Conservation (phyloP, 108 stramenopile species). For the Parietichytrium sp. region DNA sequence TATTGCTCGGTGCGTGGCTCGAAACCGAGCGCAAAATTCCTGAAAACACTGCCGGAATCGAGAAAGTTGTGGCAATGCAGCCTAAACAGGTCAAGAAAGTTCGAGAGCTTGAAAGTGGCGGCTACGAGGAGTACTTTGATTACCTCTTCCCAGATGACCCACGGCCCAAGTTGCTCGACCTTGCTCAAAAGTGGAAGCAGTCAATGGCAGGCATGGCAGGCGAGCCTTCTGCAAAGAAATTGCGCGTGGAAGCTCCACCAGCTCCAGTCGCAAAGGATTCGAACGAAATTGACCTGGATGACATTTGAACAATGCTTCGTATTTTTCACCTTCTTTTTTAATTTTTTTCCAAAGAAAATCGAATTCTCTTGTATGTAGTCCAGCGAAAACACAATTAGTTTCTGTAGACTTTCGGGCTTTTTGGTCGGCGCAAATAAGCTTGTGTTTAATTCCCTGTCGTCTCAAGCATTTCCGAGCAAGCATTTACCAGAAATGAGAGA, state of each 20-base stretch:
- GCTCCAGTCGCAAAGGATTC: background rate
- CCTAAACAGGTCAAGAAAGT: conserved; percentile 87
- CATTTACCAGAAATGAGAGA: too few species aligned
- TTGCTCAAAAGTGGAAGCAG: conserved; percentile 94
- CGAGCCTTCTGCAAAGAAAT: conserved; percentile 54
- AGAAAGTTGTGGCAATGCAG: conserved; percentile 76
- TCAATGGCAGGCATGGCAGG: conserved; percentile 57
- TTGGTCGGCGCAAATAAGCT: too few species aligned
- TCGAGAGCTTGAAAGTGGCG: conserved; percentile 77
- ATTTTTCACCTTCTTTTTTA: background rate
- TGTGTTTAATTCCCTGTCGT: too few species aligned
- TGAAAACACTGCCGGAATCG: conserved; percentile 65
- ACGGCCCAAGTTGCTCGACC: conserved; percentile 87
- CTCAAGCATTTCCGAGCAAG: too few species aligned
- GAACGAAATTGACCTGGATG: conserved; percentile 39
- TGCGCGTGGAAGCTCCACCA: background rate
- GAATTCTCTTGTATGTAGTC: too few species aligned
- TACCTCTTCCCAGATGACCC: conserved; percentile 96
- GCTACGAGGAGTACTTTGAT: conserved; percentile 92
- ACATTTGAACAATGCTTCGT: background rate
- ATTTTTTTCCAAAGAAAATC: too few species aligned
- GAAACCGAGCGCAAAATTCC: conserved; percentile 76
- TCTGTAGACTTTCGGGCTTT: too few species aligned
- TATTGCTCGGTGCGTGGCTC: conserved; percentile 92
- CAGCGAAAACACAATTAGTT: too few species aligned